These are phyloP conservation scores for Melastoma malabathricum DNA, from an alignment of 345 rosid genomes.

Conservation along the genomic window DNA sequence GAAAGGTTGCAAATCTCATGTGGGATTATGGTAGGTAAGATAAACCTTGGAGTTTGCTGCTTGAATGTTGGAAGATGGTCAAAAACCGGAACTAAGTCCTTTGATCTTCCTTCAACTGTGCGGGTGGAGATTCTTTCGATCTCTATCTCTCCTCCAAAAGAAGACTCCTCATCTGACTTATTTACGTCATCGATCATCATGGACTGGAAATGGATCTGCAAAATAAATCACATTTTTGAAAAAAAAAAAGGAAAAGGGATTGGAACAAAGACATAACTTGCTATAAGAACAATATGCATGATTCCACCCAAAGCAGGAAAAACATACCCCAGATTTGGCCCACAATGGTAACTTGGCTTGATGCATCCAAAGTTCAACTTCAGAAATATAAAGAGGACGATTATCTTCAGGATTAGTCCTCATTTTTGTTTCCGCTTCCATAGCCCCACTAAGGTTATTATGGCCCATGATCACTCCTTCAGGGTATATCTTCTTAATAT, in stretches of 20 bases:
- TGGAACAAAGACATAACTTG: not conserved
- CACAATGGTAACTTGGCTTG: constrained; percentile 35
- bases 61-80: constrained; percentile 35
- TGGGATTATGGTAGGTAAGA: not conserved
- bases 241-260: not conserved
- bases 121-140: constrained; percentile 47
- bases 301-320: not conserved
- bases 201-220: constrained; percentile 52
- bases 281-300: not conserved
- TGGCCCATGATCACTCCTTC: constrained; percentile 38
- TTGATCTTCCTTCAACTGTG: constrained; percentile 52
- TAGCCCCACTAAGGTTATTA: constrained; percentile 17
- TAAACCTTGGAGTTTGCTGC: constrained; percentile 29
- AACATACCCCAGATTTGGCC: constrained; percentile 61
- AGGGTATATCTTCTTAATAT: constrained; percentile 60
- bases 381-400: constrained; percentile 58
- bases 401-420: constrained; percentile 34
- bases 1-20: not conserved
- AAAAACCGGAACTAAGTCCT: constrained; percentile 53
- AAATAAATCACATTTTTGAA: constrained; percentile 5
- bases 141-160: constrained; percentile 51
- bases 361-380: constrained; percentile 75
- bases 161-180: constrained; percentile 22
- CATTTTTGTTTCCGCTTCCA: constrained; percentile 15
- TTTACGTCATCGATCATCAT: constrained; percentile 18